phyloP scores from a whole-genome alignment of 2,329 filamentous ascomycete species.

The Cadophora malorum region DNA sequence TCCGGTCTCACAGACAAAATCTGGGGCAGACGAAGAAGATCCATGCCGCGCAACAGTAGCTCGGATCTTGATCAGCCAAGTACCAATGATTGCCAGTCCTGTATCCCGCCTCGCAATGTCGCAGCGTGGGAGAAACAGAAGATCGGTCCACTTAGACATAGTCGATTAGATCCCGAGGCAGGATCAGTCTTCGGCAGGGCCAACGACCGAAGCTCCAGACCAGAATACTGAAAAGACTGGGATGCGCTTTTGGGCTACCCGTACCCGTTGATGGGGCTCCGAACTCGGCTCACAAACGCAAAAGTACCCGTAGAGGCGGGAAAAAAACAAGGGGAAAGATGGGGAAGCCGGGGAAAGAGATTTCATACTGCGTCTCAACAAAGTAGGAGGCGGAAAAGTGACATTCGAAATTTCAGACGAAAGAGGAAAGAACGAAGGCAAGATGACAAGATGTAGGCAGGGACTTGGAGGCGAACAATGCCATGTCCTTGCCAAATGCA shows the following conservation, averaged over 20 bases:
- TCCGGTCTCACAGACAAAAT: neutral
- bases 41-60: neutral
- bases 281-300: neutral
- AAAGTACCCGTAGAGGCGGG: neutral
- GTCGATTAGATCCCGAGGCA: neutral
- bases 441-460: neutral
- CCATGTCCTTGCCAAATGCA: neutral
- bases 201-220: neutral
- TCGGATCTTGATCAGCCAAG: neutral
- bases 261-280: neutral
- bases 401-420: neutral
- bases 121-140: neutral
- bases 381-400: neutral
- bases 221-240: neutral
- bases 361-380: conserved; percentile 8
- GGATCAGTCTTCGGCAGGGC: neutral
- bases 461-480: neutral
- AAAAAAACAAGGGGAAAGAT: neutral
- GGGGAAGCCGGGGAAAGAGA: neutral
- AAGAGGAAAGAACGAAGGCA: neutral
- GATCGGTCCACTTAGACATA: neutral
- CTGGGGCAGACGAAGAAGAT: neutral
- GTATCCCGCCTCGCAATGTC: neutral
- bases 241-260: neutral
- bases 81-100: neutral